Base-by-base conservation (phyloP, 1,139 yeast species). In the Nadsonia starkeyi-henricii region DNA sequence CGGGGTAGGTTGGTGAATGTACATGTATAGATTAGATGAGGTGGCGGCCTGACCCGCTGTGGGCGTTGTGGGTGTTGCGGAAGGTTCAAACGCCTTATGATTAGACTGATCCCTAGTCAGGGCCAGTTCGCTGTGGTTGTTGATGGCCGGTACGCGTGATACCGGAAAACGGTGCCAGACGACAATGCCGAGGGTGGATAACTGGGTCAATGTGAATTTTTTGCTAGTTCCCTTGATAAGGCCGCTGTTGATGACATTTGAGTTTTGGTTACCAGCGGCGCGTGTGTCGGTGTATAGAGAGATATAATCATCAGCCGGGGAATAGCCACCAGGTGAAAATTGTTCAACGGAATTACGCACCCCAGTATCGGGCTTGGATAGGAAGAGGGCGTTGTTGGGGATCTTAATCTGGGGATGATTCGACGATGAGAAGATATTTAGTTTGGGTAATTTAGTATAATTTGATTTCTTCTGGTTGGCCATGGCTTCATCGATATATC, bases 1-100 rank as follows among this genome's bases (percentile, higher is more conserved):
- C 0, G 68, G 67, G 1, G 60, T 55, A 0, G 69, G 68, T 8
- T 65, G 61, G 1, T 63, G 60, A 48, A 66, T 60, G 50, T 57
- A 53, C 36, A 64, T 50, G 12, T 54, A 50, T 42, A 62, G 47
- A 45, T 56, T 57, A 0, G 49, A 46, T 5, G 42, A 28, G 4
- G 39, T 5, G 9, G 28, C 28, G 28, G 28, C 28, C 9, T 23
- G 28, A 23, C 9, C 9, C 8, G 51, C 53, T 37, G 46, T 42
- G n/a, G 28, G 28, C 28, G 28, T 23, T 23, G 28, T 23, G 9
- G 28, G 28, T 23, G 28, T 23, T 5, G 28, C n/a, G n/a, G n/a
- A 5, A 23, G 9, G 8, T 23, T 23, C 28, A 23, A 9, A 9
- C 9, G 28, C 9, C 9, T 23, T 23, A 23, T 23, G 5, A 41